phyloP scores from a whole-genome alignment of 2,329 filamentous ascomycete genomes.

The Pyrenochaeta sp. region DNA sequence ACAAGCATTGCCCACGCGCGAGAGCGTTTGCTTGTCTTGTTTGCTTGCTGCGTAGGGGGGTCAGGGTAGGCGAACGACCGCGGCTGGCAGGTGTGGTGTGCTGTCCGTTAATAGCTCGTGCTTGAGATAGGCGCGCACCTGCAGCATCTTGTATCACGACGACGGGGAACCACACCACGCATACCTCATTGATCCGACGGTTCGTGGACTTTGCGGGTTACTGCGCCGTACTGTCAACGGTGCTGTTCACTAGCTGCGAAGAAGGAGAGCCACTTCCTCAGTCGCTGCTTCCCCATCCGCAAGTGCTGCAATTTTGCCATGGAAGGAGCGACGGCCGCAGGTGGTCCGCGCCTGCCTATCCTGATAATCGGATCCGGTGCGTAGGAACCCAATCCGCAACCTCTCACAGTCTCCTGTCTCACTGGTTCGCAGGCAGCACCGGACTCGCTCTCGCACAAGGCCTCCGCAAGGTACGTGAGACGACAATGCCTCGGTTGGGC shows the following conservation, averaged over 20 bases:
- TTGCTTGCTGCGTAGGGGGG: neutral
- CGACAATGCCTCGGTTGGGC: neutral
- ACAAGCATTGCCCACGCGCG: neutral
- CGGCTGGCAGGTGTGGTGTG: neutral
- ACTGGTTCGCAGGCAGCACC: conserved; percentile 37
- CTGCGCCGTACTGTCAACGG: neutral
- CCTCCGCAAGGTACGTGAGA: conserved; percentile 40
- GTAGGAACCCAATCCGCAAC: conserved; percentile 18
- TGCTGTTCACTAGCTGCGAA: neutral
- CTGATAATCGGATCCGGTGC: conserved; percentile 47
- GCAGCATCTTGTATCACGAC: too few relatives aligned
- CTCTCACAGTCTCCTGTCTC: conserved; percentile 7
- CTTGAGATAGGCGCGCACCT: too few relatives aligned
- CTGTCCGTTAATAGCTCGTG: neutral
- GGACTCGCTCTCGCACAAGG: conserved; percentile 50
- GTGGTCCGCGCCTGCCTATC: conserved; percentile 21
- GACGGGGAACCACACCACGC: too few relatives aligned
- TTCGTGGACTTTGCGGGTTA: neutral
- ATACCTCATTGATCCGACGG: neutral
- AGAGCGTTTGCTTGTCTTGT: neutral
- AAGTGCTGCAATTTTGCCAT: neutral
- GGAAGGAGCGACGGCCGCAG: neutral
- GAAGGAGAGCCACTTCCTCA: neutral
- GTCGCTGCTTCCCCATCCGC: neutral
- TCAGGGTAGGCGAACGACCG: conserved; percentile 1